Base-by-base conservation (phyloP, 768 basidiomycete species). In the Coprinellus aureogranulatus region DNA sequence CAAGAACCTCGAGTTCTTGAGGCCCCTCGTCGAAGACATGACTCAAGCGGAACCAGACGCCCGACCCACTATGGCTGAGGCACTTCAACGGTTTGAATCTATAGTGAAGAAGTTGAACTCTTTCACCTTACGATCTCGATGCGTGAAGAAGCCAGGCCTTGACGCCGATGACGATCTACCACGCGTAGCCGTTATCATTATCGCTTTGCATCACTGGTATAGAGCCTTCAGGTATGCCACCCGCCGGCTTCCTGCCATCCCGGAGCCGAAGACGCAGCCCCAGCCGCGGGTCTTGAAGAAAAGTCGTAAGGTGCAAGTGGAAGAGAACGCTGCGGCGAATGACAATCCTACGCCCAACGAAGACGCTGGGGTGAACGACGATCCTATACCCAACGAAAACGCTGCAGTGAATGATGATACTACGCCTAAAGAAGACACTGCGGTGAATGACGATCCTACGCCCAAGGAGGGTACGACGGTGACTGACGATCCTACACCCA, bases 41-140 rank as follows among this genome's bases (percentile, higher is more conserved):
- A 63, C 70, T 1, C 68, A 72, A 10, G 58, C 64, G 2, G 72
- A 77, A 30, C 76, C 76, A 0, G 23, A 57, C 0, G 67, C 71
- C 50, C 68, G 77, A n/a, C 76, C 76, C 0, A 73, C 61, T 0
- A 76, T 75, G 50, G n/a, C n/a, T n/a, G n/a, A n/a, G n/a, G n/a
- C n/a, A n/a, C n/a, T n/a, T n/a, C n/a, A n/a, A n/a, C n/a, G 37
- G 18, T 39, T 39, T 18, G 37, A 39, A 9, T 9, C 9, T 9
- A 18, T 18, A 39, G 37, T 39, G 10, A 39, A 39, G 18, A 39
- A 9, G 37, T 39, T 39, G 37, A 39, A 18, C 37, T 9, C 37
- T 9, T 9, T 18, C 18, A 39, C 37, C 37, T 18, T 39, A 9
- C 9, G 37, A 18, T 39, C 37, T 39, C 37, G 37, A 9, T 39